A percentile compares a stretch with the other conserved stretches of the same genome.
These are phyloP conservation scores for Eutrema heterophyllum DNA, from an alignment of 345 rosid genomes.

Conservation along the genomic window DNA sequence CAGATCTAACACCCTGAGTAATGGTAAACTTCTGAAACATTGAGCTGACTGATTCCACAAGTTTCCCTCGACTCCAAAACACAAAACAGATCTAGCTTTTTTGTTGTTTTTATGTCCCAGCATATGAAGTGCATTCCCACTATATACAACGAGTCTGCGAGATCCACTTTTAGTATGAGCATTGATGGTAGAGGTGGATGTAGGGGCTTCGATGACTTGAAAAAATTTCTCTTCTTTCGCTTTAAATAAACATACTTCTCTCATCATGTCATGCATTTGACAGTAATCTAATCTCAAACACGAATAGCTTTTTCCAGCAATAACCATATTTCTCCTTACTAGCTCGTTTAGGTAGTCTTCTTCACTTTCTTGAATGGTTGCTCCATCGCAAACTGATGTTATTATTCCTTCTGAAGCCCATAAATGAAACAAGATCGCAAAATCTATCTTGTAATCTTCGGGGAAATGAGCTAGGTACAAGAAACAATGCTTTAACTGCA, in stretches of 20 bases:
- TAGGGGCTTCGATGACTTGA: no score
- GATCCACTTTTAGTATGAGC: neutral
- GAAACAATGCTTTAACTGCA: neutral
- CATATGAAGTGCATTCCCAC: neutral
- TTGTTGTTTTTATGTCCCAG: neutral
- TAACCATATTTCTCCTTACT: neutral
- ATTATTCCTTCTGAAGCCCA: conserved; percentile 42
- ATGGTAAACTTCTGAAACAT: neutral
- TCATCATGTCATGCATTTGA: neutral
- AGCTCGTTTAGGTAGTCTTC: conserved; percentile 12
- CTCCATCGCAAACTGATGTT: neutral
- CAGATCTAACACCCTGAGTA: conserved; percentile 1
- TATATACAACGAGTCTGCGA: neutral
- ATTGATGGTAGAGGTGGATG: neutral
- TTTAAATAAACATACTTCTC: no score
- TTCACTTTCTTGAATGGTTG: conserved; percentile 17
- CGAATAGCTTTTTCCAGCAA: neutral
- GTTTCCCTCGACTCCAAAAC: neutral
- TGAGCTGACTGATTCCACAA: neutral
- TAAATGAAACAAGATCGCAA: conserved; percentile 20
- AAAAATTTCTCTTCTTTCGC: no score
- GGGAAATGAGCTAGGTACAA: neutral
- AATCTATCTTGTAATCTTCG: no score
- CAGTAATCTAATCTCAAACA: neutral
- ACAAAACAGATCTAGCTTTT: neutral